Conservation (phyloP, 192 early-diverging fungal genomes). For the Diversispora epigaea region DNA sequence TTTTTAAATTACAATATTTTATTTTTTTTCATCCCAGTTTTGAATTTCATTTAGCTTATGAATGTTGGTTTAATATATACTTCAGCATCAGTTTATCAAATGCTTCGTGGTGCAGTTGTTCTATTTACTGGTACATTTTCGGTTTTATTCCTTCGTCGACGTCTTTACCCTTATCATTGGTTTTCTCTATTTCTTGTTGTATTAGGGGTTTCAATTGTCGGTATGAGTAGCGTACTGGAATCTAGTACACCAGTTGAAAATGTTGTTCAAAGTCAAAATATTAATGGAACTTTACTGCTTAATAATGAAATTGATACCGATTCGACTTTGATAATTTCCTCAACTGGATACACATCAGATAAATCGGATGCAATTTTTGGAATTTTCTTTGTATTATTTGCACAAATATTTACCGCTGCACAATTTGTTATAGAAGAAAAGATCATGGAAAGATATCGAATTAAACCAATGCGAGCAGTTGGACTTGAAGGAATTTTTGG, state of each 20-base stretch:
- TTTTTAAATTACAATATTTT: not conserved
- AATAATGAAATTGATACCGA: too few species aligned
- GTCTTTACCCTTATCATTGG: constrained; percentile 78
- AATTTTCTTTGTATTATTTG: constrained; percentile 79
- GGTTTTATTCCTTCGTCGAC: constrained; percentile 78
- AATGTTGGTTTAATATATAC: constrained; percentile 95
- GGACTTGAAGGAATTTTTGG: constrained; percentile 95
- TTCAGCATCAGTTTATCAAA: constrained; percentile 89
- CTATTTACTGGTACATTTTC: constrained; percentile 92
- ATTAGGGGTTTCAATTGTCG: constrained; percentile 86
- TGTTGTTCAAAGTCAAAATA: too few species aligned
- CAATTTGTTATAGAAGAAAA: constrained; percentile 98
- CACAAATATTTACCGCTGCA: constrained; percentile 89
- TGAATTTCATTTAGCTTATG: constrained; percentile 67
- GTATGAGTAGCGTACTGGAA: constrained; percentile 58
- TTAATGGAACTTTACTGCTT: too few species aligned
- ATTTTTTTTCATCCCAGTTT: not conserved
- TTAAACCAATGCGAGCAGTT: constrained; percentile 86
- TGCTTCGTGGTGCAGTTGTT: constrained; percentile 95
- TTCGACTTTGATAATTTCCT: too few species aligned
- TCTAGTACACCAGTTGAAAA: constrained; percentile 22
- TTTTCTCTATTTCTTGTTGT: constrained; percentile 80
- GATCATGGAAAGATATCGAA: constrained; percentile 75
- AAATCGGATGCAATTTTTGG: constrained; percentile 66
- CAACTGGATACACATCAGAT: too few species aligned